Base-by-base conservation (phyloP, 306 rosid species). In the Ormosia semicastrata region DNA sequence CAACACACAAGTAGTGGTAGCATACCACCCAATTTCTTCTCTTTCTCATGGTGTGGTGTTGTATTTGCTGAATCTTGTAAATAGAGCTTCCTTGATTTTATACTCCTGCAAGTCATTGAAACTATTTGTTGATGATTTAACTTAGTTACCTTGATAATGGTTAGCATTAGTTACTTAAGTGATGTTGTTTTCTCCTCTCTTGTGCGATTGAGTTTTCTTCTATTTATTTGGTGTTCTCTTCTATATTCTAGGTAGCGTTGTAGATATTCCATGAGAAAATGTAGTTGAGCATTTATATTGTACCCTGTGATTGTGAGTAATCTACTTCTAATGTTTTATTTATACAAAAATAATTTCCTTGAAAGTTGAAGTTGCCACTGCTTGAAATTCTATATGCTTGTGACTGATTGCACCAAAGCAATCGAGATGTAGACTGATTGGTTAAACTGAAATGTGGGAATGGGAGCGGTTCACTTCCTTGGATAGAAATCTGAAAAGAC, bases 321-420 rank as follows among this genome's bases (percentile, higher is more conserved):
- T 72, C 56, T 14, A 34, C 47, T 41, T 50, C 29, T 62, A 3
- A 10, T 37, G 53, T 62, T 50, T 13, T 71, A 3, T 71, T 29
- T 63, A 3, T 50, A 4, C 3, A 50, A 36, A 17, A 41, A 65
- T 41, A 13, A 63, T 36, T 58, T 67, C 34, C 52, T 7, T 49
- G 60, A 15, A 66, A 66, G 63, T 15, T 79, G 37, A 78, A 47
- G 56, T 67, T 74, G 32, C 78, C 39, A 13, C 4, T 29, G 78
- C 13, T 17, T 50, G 78, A 33, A 34, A 32, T 79, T 60, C 57
- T 78, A 52, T 24, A 40, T 66, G 40, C 15, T 7, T 78, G 77
- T 30, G 8, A 29, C 10, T 34, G 76, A 36, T 17, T 56, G 4
- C 41, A 32, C 17, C 66, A 70, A 10, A 46, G 24, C 41, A 30